A percentile compares a stretch with the other conserved stretches of the same genome.
These are phyloP conservation scores for Craterostigma plantagineum DNA, from an alignment of 257 asterid genomes.

Conservation along the genomic window DNA sequence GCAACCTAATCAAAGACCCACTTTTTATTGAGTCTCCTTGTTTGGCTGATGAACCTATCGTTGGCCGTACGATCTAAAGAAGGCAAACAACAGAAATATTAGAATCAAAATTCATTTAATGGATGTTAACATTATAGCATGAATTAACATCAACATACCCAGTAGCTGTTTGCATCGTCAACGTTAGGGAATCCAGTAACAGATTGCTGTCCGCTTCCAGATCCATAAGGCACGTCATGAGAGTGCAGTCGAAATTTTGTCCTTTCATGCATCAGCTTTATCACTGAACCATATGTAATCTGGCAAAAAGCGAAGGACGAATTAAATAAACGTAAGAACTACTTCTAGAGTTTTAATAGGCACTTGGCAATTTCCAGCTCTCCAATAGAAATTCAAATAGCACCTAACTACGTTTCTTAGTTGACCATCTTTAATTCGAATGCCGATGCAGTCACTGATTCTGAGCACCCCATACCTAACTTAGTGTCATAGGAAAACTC, in stretches of 20 bases:
- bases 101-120: too few relatives aligned
- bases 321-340: too few relatives aligned
- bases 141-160: conserved; percentile 34
- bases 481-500: too few relatives aligned
- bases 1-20: conserved; percentile 58
- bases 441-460: too few relatives aligned
- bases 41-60: conserved; percentile 42
- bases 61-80: conserved; percentile 51
- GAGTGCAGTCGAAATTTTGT: conserved; percentile 83
- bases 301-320: conserved; percentile 8
- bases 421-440: too few relatives aligned
- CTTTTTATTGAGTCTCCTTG: conserved; percentile 77
- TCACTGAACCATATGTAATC: conserved; percentile 76
- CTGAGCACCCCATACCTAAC: too few relatives aligned
- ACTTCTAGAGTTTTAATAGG: too few relatives aligned
- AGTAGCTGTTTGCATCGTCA: conserved; percentile 89
- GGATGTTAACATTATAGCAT: too few relatives aligned
- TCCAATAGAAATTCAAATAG: too few relatives aligned
- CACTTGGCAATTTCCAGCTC: too few relatives aligned
- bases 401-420: too few relatives aligned
- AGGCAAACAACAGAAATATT: too few relatives aligned
- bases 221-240: conserved; percentile 93
- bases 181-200: conserved; percentile 84
- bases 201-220: conserved; percentile 97
- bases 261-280: conserved; percentile 87